Evolutionary conservation across 1,284 basidiomycete species (phyloP), one percentile per base, ranked within the genome.

Genomic region (Leccinum fallax): DNA sequence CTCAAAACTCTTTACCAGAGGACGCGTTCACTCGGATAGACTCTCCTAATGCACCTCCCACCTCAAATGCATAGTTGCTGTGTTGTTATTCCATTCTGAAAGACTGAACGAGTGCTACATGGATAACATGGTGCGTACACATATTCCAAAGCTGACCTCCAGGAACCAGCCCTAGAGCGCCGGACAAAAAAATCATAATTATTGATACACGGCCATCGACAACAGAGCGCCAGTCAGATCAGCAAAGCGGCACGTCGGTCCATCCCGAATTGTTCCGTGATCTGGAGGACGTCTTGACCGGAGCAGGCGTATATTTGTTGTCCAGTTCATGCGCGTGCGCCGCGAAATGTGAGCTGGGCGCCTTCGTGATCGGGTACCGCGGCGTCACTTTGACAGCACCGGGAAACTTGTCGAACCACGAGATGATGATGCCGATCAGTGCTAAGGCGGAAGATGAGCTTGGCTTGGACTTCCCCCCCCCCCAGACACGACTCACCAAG

Each of bases 351-450:
- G 72, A 75, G 51, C 73, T 75, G 2, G 74, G 62, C 1, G 74
- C 73, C 58, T 75, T 76, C 21, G 72, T 76, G 16, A 66, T 53
- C 24, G 64, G 62, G 54, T 75, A 71, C 36, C 72, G 67, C 5
- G 71, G 65, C 11, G 48, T 65, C 62, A 75, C 72, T 30, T 64
- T 60, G 6, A 70, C 63, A 5, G 56, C 71, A 2, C 72, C 68
- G 0, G 72, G 72, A 34, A 63, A 59, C 63, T 61, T 76, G 71
- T 77, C 76, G 8, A 70, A 43, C 63, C 66, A 68, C 34, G 75
- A 65, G 43, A 71, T 28, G 34, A 71, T 16, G 34, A 69, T 61
- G 13, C 74, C 74, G 15, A 65, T 21, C 55, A 60, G 51, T 10
- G 67, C 73, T 73, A 26, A 21, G 4, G n/a, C 15, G 15, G 32